These are phyloP conservation scores for Phyllosticta capitalensis DNA, from an alignment of 2,329 filamentous ascomycete species.

Conservation along the genomic window DNA sequence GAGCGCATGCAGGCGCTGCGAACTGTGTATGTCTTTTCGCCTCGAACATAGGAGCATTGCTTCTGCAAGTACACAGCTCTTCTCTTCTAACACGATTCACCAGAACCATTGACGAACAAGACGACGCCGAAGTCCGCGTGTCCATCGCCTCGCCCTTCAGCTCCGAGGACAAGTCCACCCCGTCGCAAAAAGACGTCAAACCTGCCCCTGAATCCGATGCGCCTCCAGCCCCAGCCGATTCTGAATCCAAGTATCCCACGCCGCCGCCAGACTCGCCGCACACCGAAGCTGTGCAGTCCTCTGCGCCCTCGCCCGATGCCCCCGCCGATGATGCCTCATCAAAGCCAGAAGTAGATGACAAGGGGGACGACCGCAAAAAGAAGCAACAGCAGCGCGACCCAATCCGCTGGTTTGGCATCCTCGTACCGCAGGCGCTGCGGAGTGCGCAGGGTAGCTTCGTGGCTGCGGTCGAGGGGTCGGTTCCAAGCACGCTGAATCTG, in stretches of 20 bases:
- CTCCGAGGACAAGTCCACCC: not conserved
- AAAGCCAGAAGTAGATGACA: not conserved
- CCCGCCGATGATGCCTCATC: not conserved
- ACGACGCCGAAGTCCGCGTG: not conserved
- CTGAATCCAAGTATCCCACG: not conserved
- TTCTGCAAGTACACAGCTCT: conserved; percentile 8
- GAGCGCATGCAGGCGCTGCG: conserved; percentile 58
- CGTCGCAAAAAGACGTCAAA: not conserved
- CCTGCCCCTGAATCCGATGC: not conserved
- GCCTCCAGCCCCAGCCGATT: not conserved
- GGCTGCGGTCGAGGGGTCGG: conserved; percentile 45
- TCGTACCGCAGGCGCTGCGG: conserved; percentile 40
- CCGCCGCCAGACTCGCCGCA: not conserved
- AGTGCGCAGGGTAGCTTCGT: conserved; percentile 52
- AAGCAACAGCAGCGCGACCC: conserved; percentile 38
- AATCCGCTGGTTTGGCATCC: conserved; percentile 45
- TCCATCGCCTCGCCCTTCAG: not conserved
- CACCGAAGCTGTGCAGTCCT: not conserved
- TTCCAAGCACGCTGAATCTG: conserved; percentile 51
- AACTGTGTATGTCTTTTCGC: conserved; percentile 30
- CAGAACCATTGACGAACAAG: conserved; percentile 1
- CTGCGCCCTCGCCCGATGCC: not conserved
- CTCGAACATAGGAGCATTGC: conserved; percentile 10
- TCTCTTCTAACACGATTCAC: conserved; percentile 18
- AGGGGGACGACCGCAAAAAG: not conserved